Evolutionary conservation across 495 filamentous ascomycete genomes (phyloP), one percentile per base, ranked within the genome.

Genomic region (Physcia stellaris): DNA sequence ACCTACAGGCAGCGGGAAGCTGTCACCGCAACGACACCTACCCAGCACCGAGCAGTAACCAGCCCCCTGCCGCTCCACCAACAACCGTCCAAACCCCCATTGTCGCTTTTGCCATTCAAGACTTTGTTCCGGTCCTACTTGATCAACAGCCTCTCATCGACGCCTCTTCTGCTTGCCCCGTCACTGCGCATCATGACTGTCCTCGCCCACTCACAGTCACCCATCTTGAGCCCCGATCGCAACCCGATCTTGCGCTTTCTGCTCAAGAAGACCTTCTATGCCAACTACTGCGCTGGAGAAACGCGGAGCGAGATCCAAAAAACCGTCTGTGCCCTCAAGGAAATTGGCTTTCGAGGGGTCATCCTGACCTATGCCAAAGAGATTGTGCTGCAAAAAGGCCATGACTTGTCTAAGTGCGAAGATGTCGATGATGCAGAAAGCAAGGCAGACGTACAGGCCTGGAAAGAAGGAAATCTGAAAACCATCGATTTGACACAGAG

Each of bases 111-210:
- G 24, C 83, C 88, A 2, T 60, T 85, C 0, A 70, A 70, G 12
- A 75, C 67, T 17, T 66, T 96, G 32, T 57, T 94, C 30, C 80
- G 88, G 19, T 86, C 84, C 6, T 64, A 87, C 42, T 64, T 83
- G 40, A 80, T 86, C 11, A 80, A 82, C 11, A 75, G 75, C 16
- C 66, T 94, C 39, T 94, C 87, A 0, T 84, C 82, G 6, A 88
- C 83, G 1, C 70, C 75, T 0, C 43, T 71, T 20, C 70, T 94
- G 4, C 68, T 94, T 18, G 64, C 66, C 22, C 76, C 79, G 21
- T 86, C 77, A 29, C 71, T 87, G 21, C 66, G 66, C 31, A 58
- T 79, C 13, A 78, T 92, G 44, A 73, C 71, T 3, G 51, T 62
- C n/a, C 66, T 92, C 46, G 80, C 84, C 10, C 63, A 85, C 47